Conservation (phyloP, 2,329 filamentous ascomycete species). For the Aspergillus hiratsukae region DNA sequence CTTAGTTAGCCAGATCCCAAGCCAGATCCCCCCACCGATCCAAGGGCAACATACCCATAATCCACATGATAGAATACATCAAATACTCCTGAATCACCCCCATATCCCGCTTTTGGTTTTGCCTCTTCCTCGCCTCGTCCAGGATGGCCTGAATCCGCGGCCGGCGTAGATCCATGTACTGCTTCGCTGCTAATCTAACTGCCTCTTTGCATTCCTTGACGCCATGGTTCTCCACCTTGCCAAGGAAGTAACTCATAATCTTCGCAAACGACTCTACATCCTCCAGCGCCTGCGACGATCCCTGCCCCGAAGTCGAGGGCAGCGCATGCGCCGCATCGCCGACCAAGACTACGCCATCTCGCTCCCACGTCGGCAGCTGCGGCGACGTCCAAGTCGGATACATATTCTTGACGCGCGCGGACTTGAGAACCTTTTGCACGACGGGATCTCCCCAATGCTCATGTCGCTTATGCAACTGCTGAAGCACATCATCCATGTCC, state of each 20-base stretch:
- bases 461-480: slow-evolving; percentile 40
- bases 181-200: slow-evolving; percentile 25
- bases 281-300: slow-evolving; percentile 53
- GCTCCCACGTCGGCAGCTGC: slow-evolving; percentile 45
- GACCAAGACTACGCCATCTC: slow-evolving; percentile 48
- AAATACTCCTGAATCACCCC: slow-evolving; percentile 30
- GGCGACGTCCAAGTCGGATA: slow-evolving; percentile 49
- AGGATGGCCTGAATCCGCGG: slow-evolving; percentile 33
- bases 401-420: slow-evolving; percentile 39
- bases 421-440: slow-evolving; percentile 38
- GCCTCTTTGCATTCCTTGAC: slow-evolving; percentile 13
- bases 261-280: slow-evolving; percentile 48
- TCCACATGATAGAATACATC: slow-evolving; percentile 37
- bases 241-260: slow-evolving; percentile 34
- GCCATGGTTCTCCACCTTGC: not conserved
- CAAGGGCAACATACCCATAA: slow-evolving; percentile 25
- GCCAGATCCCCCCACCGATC: not conserved
- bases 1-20: not conserved
- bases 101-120: slow-evolving; percentile 34
- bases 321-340: slow-evolving; percentile 57
- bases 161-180: slow-evolving; percentile 32
- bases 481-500: slow-evolving; percentile 27
- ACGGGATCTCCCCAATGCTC: slow-evolving; percentile 44
- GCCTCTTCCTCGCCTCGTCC: slow-evolving; percentile 27
- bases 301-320: slow-evolving; percentile 52